phyloP scores from a whole-genome alignment of 2,329 filamentous ascomycete genomes.

The Septoria petroselini region DNA sequence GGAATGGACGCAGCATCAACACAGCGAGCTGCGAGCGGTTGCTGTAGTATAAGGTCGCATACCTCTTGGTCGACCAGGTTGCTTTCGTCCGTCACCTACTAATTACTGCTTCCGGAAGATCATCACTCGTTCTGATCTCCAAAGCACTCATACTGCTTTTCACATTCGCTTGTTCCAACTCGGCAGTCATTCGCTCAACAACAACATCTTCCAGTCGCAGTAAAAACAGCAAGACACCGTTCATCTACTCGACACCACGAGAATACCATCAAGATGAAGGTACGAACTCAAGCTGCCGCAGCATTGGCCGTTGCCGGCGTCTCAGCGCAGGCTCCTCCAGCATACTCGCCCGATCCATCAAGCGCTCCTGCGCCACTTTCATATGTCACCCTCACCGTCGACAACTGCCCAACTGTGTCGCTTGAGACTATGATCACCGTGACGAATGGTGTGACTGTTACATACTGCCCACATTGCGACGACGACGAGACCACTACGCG shows the following conservation, averaged over 20 bases:
- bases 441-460: conserved; percentile 38
- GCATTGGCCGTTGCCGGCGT: conserved; percentile 23
- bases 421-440: conserved; percentile 37
- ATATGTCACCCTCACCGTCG: conserved; percentile 36
- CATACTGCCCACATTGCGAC: conserved; percentile 39
- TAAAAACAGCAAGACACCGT: background rate
- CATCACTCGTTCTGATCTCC: conserved; percentile 22
- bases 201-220: conserved; percentile 9
- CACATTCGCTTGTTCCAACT: conserved; percentile 17
- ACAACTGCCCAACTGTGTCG: conserved; percentile 34
- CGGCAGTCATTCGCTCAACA: conserved; percentile 16
- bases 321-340: conserved; percentile 15
- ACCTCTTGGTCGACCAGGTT: conserved; percentile 18
- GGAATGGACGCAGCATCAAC: conserved; percentile 24
- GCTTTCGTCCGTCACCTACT: conserved; percentile 23
- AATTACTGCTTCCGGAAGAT: conserved; percentile 26
- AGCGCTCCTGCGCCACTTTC: conserved; percentile 24
- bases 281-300: conserved; percentile 12
- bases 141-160: conserved; percentile 17
- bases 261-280: conserved; percentile 17
- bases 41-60: conserved; percentile 24
- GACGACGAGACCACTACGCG: conserved; percentile 16
- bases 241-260: background rate
- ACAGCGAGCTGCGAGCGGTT: conserved; percentile 20
- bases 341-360: too few relatives aligned